These are phyloP conservation scores for Exophiala bonariae DNA, from an alignment of 2,329 filamentous ascomycete species.

Conservation along the genomic window DNA sequence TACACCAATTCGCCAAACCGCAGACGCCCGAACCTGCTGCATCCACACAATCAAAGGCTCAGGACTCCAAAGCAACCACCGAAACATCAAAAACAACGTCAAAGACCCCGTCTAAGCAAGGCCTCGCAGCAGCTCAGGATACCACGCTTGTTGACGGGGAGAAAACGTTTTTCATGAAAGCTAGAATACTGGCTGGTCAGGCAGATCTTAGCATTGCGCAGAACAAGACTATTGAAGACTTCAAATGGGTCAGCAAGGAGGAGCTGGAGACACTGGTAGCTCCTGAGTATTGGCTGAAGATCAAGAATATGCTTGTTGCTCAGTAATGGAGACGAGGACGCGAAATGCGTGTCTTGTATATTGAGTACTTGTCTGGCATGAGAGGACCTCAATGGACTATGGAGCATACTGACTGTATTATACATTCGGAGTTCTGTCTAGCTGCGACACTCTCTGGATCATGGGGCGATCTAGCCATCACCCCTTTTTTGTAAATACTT, in stretches of 20 bases:
- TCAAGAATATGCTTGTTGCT: constrained; percentile 82
- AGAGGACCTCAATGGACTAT: too few relatives aligned
- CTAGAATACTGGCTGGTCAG: constrained; percentile 95
- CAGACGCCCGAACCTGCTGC: constrained; percentile 42
- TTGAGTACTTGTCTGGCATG: too few relatives aligned
- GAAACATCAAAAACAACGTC: constrained; percentile 4
- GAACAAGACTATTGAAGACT: constrained; percentile 66
- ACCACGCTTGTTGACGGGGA: constrained; percentile 57
- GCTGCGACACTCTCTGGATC: too few relatives aligned
- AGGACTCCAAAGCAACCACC: constrained; percentile 34
- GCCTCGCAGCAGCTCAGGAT: constrained; percentile 9
- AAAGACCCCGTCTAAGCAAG: constrained; percentile 12
- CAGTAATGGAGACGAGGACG: constrained; percentile 51
- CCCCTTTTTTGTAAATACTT: too few relatives aligned
- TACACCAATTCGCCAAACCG: constrained; percentile 54
- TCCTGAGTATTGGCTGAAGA: constrained; percentile 68
- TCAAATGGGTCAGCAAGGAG: constrained; percentile 88
- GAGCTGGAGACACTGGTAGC: constrained; percentile 72
- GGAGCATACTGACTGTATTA: too few relatives aligned
- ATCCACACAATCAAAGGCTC: not conserved
- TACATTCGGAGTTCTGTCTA: too few relatives aligned
- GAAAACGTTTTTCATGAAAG: constrained; percentile 96
- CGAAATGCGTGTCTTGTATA: too few relatives aligned
- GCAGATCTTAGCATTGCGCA: constrained; percentile 60
- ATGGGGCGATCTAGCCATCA: too few relatives aligned